These are phyloP conservation scores for Penicillium corylophilum DNA, from an alignment of 2,329 filamentous ascomycete genomes.

Conservation along the genomic window DNA sequence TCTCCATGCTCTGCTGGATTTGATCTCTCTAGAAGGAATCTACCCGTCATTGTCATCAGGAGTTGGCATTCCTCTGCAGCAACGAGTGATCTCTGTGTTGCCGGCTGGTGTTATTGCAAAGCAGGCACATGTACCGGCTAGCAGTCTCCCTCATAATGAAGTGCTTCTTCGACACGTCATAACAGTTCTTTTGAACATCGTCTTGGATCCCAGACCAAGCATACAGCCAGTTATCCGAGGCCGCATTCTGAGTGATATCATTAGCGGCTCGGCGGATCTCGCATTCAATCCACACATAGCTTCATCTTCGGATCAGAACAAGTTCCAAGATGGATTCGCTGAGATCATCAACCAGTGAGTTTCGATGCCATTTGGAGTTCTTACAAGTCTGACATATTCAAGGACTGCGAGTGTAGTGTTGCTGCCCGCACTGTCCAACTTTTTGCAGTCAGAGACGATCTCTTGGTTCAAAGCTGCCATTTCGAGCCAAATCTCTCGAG, in stretches of 20 bases:
- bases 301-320: constrained; percentile 11
- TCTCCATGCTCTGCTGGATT: constrained; percentile 43
- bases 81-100: constrained; percentile 44
- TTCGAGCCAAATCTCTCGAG: constrained; percentile 37
- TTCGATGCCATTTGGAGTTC: background rate
- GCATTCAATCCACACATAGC: constrained; percentile 36
- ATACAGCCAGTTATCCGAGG: constrained; percentile 41
- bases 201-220: constrained; percentile 34
- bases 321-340: constrained; percentile 26
- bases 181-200: constrained; percentile 27
- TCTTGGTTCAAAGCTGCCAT: constrained; percentile 42
- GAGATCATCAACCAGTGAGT: constrained; percentile 38
- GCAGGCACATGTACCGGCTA: constrained; percentile 20
- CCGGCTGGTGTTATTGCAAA: constrained; percentile 45
- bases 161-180: constrained; percentile 34
- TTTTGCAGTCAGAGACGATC: constrained; percentile 37
- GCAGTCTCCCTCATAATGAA: constrained; percentile 28
- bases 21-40: constrained; percentile 46
- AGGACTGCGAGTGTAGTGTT: constrained; percentile 39
- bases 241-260: constrained; percentile 43
- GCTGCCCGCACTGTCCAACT: constrained; percentile 38
- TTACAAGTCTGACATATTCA: constrained; percentile 12
- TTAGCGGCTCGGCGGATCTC: constrained; percentile 40
- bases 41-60: constrained; percentile 45
- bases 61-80: constrained; percentile 45